phyloP scores from a whole-genome alignment of 345 rosid genomes.

The Psidium friedrichsthalianum region DNA sequence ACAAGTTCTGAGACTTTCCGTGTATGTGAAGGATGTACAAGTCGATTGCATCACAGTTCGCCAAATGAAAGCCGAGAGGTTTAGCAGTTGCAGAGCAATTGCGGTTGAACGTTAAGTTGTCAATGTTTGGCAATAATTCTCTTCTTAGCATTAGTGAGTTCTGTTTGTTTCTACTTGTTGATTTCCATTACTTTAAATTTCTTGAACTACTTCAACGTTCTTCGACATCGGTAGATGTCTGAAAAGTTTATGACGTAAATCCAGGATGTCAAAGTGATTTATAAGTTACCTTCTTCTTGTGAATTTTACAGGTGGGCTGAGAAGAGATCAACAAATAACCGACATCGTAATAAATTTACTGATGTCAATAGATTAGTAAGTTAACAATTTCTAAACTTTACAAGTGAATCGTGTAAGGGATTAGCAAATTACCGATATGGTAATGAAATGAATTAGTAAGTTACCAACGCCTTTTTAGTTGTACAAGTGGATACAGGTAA shows the following conservation, averaged over 20 bases:
- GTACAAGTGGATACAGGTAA: not conserved
- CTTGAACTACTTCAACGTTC: no score
- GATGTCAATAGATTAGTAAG: not conserved
- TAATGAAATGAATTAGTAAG: no score
- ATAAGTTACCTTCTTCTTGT: no score
- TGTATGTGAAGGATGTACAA: not conserved
- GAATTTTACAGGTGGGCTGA: not conserved
- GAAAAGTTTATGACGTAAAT: no score
- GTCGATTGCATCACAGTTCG: not conserved
- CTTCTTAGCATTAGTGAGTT: no score
- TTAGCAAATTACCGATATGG: no score
- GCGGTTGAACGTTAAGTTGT: no score
- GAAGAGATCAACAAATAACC: not conserved
- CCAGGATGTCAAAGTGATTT: not conserved
- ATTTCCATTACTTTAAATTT: not conserved
- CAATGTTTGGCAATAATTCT: not conserved
- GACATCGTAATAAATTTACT: not conserved
- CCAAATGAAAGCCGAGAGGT: no score
- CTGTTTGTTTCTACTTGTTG: not conserved
- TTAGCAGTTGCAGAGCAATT: no score
- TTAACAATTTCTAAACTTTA: no score
- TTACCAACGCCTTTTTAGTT: not conserved
- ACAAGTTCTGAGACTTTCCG: not conserved
- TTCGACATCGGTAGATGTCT: not conserved
- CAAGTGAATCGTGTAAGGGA: no score